These are phyloP conservation scores for Candida albicans DNA, from an alignment of 1,139 yeast species.

Conservation along the genomic window DNA sequence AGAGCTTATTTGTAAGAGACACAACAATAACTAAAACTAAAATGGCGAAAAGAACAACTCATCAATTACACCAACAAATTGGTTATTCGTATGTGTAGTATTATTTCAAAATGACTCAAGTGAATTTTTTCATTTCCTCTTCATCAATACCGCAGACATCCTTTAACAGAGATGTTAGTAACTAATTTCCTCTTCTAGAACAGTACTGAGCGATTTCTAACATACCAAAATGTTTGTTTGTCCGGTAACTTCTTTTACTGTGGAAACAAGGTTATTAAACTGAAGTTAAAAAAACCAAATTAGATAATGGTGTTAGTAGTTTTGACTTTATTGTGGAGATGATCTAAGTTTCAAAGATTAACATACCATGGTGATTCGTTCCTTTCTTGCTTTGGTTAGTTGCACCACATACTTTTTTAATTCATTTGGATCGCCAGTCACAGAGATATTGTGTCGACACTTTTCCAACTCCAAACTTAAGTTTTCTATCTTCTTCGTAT, in stretches of 20 bases:
- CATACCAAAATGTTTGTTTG: conserved; percentile 5
- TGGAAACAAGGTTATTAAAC: conserved; percentile 5
- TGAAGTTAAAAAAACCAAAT: background rate
- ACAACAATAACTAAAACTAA: background rate
- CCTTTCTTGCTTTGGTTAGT: conserved; percentile 4
- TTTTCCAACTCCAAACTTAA: background rate
- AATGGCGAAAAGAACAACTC: background rate
- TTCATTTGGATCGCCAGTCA: background rate
- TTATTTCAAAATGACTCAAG: background rate
- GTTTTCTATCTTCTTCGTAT: background rate
- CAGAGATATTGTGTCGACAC: background rate
- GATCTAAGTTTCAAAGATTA: background rate
- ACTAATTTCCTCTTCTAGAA: background rate
- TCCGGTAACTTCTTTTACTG: conserved; percentile 5
- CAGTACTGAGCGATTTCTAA: too few relatives aligned
- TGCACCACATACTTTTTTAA: background rate
- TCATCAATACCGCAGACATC: conserved; percentile 5
- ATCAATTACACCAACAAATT: background rate
- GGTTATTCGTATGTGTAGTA: background rate
- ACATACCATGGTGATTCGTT: conserved; percentile 8
- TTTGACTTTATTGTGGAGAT: background rate
- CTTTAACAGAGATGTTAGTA: background rate
- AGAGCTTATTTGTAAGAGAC: background rate
- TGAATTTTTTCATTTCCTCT: background rate
- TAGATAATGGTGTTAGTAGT: background rate